Evolutionary conservation across 805 yeast species (phyloP), one percentile per base, ranked within the genome.

Genomic region (Sugiyamaella mastotermitis): DNA sequence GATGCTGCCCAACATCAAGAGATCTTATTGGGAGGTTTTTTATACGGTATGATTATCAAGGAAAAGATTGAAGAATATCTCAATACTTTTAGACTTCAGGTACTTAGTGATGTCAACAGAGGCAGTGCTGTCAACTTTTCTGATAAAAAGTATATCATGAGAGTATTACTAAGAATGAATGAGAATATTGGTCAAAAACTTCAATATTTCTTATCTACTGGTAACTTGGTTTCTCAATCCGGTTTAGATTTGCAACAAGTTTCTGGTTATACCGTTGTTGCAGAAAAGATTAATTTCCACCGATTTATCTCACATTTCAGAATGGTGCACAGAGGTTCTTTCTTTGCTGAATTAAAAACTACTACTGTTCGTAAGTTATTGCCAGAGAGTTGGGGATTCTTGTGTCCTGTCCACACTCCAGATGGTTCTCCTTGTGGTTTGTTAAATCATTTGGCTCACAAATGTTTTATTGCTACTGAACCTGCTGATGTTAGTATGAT

Each of bases 371-470:
- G 98, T 69, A 92, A 92, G 62, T 69, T 92, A 53, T 72, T 92
- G 42, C 98, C 98, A 1, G 98, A 92, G 62, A 84, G 96, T 1
- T 92, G 98, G 98, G 98, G 98, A 3, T 92, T 92, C 74, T 66
- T 92, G 52, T 92, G 98, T 66, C 98, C 98, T 9, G 98, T 92
- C 17, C 98, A 92, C 63, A 92, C 98, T 10, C 98, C 98, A 4
- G 98, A 92, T 81, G 98, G 98, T 53, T 83, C 97, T 36, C 98
- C 98, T 15, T 92, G 98, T 78, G 98, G 98, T 69, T 71, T 92
- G 60, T 69, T 92, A 56, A 92, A 92, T 65, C 98, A 92, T 72
- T 79, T 92, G 67, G 82, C 97, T 7, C 97, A 92, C 66, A 87
- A 85, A 63, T 92, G 98, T 72, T 71, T 73, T 52, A 83, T 92